Percentiles rank a stretch among this genome's conserved stretches.
Evolutionary conservation across 306 rosid species (phyloP).

Genomic region (Mucuna pruriens): DNA sequence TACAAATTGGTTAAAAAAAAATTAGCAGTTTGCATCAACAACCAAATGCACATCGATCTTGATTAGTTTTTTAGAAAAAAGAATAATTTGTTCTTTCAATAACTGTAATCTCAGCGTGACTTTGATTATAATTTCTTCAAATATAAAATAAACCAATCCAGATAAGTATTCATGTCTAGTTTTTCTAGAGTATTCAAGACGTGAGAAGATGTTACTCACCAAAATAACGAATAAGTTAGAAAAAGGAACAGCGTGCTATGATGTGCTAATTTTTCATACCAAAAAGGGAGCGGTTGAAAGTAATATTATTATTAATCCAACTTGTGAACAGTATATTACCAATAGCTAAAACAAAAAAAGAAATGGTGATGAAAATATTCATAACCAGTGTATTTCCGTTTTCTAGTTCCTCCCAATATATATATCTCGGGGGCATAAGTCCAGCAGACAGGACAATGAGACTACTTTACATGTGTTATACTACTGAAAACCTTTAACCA

Average conservation of each 20-base stretch:
- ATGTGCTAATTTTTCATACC: neutral
- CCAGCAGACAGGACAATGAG: constrained; percentile 1
- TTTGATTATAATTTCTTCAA: neutral
- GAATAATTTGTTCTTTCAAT: neutral
- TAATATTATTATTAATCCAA: constrained; percentile 16
- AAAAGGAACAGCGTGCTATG: neutral
- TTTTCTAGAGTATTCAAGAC: neutral
- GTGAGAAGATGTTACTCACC: neutral
- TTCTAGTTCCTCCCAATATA: neutral
- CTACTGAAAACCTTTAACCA: constrained; percentile 14
- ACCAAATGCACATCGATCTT: neutral
- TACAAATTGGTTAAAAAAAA: neutral
- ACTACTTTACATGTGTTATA: constrained; percentile 41
- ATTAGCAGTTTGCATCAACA: neutral
- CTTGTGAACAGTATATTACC: neutral
- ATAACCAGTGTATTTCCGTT: constrained; percentile 16
- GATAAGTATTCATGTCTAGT: neutral
- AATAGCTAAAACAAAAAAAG: neutral
- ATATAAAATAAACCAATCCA: neutral
- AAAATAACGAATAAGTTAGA: neutral
- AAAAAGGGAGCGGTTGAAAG: neutral
- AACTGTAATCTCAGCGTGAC: neutral
- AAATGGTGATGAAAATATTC: constrained; percentile 5
- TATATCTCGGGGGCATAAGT: neutral
- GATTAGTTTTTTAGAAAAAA: neutral